Evolutionary conservation across 495 filamentous ascomycete genomes (phyloP).

Genomic region (Viridothelium virens): DNA sequence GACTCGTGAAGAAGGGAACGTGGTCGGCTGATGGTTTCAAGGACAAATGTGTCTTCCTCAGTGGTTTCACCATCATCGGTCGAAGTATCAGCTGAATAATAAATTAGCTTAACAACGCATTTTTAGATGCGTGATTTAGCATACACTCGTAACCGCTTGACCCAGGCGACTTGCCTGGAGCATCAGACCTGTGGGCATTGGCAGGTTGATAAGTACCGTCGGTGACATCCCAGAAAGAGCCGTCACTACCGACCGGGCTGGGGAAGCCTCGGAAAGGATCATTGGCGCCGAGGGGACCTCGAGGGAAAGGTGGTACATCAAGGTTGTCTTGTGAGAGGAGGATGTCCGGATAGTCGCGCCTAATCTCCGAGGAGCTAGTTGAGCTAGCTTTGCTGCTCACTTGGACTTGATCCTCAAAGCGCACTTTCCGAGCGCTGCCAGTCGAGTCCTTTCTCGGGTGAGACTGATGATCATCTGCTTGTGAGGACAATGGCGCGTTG

Average conservation of each 20-base stretch:
- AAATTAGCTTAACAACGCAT: not conserved
- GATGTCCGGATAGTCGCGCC: not conserved
- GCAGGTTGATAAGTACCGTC: constrained; percentile 4
- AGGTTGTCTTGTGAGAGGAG: not conserved
- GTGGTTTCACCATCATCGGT: not conserved
- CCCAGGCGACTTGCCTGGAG: not conserved
- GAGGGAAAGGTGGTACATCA: not conserved
- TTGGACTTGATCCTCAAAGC: constrained; percentile 4
- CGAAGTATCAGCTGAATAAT: not conserved
- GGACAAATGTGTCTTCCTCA: not conserved
- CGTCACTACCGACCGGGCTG: not conserved
- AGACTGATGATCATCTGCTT: not conserved
- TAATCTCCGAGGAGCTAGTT: not conserved
- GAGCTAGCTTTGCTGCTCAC: constrained; percentile 4
- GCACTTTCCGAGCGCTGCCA: not conserved
- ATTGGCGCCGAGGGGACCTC: not conserved
- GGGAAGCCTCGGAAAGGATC: not conserved
- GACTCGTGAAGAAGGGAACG: not conserved
- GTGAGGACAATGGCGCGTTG: not conserved
- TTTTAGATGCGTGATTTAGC: not conserved
- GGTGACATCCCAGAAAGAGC: not conserved
- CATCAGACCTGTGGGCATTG: constrained; percentile 4
- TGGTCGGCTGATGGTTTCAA: not conserved
- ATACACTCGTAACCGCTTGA: constrained; percentile 11
- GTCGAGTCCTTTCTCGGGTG: not conserved